Percentiles rank a stretch among this genome's conserved stretches.
These are phyloP conservation scores for Aspergillus saccharolyticus DNA, from an alignment of 495 filamentous ascomycete genomes.

Conservation along the genomic window DNA sequence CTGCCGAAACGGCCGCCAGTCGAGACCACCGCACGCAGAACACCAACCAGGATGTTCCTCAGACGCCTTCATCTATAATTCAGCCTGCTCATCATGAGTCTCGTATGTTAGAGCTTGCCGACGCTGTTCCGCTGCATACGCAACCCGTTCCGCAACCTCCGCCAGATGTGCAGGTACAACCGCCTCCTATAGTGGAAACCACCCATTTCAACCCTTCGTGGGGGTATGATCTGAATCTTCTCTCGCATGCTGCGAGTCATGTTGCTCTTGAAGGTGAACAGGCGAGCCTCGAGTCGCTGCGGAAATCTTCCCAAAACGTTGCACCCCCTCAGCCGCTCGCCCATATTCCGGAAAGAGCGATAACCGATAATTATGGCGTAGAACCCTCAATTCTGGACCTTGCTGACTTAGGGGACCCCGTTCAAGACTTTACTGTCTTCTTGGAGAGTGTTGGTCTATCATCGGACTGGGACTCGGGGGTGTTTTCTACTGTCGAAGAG, in stretches of 20 bases:
- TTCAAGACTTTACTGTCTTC: conserved; percentile 48
- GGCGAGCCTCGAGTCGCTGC: conserved; percentile 39
- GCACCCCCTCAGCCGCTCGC: conserved; percentile 31
- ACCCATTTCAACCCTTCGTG: conserved; percentile 47
- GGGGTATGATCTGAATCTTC: conserved; percentile 47
- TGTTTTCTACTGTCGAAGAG: conserved; percentile 45
- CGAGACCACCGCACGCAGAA: conserved; percentile 38
- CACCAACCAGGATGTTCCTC: conserved; percentile 31
- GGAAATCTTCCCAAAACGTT: conserved; percentile 32
- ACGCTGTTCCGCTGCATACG: conserved; percentile 40
- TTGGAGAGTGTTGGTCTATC: conserved; percentile 47
- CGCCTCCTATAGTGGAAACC: conserved; percentile 40
- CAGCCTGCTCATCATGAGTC: conserved; percentile 41
- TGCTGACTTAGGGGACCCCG: conserved; percentile 43
- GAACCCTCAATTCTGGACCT: conserved; percentile 45
- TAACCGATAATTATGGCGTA: conserved; percentile 43
- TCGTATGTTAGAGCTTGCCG: conserved; percentile 45
- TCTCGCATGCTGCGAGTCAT: conserved; percentile 48
- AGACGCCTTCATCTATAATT: conserved; percentile 35
- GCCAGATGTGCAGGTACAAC: conserved; percentile 38
- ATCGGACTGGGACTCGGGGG: conserved; percentile 47
- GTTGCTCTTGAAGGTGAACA: conserved; percentile 46
- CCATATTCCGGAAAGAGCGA: conserved; percentile 34
- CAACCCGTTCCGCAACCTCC: conserved; percentile 32
- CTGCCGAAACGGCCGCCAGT: conserved; percentile 49